Conservation (phyloP, 345 rosid species). For the Trapa bicornis region DNA sequence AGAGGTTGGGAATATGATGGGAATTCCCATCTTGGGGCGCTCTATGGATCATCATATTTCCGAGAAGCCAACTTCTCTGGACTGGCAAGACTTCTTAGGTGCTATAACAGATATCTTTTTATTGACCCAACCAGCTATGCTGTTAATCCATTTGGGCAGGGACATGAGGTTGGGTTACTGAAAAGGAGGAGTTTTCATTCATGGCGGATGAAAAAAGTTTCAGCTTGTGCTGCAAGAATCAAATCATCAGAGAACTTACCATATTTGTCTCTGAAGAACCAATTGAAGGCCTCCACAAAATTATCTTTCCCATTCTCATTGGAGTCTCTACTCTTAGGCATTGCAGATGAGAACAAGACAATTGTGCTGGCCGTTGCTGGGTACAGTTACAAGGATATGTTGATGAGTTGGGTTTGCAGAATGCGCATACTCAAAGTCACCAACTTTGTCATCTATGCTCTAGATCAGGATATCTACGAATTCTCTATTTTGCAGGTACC, state of each 20-base stretch:
- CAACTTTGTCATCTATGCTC: slow-evolving; percentile 77
- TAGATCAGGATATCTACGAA: slow-evolving; percentile 69
- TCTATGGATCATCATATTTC: slow-evolving; percentile 54
- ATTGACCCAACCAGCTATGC: slow-evolving; percentile 19
- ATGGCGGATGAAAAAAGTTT: slow-evolving; percentile 25
- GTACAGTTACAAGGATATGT: slow-evolving; percentile 82
- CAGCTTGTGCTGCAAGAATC: slow-evolving; percentile 30
- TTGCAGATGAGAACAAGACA: slow-evolving; percentile 58
- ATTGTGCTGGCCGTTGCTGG: slow-evolving; percentile 81
- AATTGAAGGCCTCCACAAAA: slow-evolving; percentile 16
- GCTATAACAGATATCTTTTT: slow-evolving; percentile 36
- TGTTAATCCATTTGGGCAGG: slow-evolving; percentile 11
- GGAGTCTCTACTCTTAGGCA: slow-evolving; percentile 49
- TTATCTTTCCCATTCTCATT: slow-evolving; percentile 43
- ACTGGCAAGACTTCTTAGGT: slow-evolving; percentile 46
- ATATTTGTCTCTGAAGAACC: slow-evolving; percentile 25
- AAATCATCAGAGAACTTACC: slow-evolving; percentile 19
- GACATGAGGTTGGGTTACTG: slow-evolving; percentile 15
- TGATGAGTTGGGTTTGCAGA: slow-evolving; percentile 97
- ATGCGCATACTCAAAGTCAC: slow-evolving; percentile 52
- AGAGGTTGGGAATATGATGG: slow-evolving; percentile 68
- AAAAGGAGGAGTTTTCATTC: slow-evolving; percentile 23
- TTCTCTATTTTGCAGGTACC: slow-evolving; percentile 32
- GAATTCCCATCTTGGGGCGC: slow-evolving; percentile 55
- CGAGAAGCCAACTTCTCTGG: slow-evolving; percentile 23